A percentile compares a stretch with the other conserved stretches of the same genome.
These are phyloP conservation scores for Trifolium pratense DNA, from an alignment of 306 rosid species.

Conservation along the genomic window DNA sequence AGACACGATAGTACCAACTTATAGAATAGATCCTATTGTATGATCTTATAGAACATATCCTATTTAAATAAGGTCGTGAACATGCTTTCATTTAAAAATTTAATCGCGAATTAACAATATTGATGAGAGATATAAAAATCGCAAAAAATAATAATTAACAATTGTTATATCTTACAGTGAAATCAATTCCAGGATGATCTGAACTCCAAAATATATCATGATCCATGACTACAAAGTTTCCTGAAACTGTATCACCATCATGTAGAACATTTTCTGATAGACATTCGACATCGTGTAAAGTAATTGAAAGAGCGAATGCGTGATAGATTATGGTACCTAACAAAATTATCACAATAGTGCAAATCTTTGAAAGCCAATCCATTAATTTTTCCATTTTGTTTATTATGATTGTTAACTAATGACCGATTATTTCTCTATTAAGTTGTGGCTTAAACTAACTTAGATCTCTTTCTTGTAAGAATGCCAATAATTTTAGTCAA, in stretches of 20 bases:
- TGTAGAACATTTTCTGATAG: conserved; percentile 45
- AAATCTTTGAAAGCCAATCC: conserved; percentile 45
- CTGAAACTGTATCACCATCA: conserved; percentile 47
- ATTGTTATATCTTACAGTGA: conserved; percentile 38
- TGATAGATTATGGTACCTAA: conserved; percentile 32
- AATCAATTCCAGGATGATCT: conserved; percentile 58
- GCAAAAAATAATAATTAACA: too few species aligned
- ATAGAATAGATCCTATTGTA: too few species aligned
- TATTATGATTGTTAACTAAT: not conserved
- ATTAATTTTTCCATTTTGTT: conserved; percentile 27
- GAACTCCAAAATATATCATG: conserved; percentile 57
- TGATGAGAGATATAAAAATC: too few species aligned
- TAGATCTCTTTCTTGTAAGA: conserved; percentile 25
- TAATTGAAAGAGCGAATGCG: conserved; percentile 43
- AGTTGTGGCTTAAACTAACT: not conserved
- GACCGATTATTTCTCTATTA: not conserved
- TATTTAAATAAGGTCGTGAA: too few species aligned
- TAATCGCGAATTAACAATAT: too few species aligned
- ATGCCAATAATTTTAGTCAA: conserved; percentile 29
- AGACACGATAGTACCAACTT: too few species aligned
- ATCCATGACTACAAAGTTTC: conserved; percentile 55
- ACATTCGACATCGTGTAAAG: conserved; percentile 48
- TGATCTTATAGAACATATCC: too few species aligned
- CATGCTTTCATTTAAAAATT: too few species aligned
- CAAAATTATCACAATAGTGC: not conserved